Evolutionary conservation across 1,284 basidiomycete species (phyloP).

Genomic region (Anthracocystis panici-leucophaei): DNA sequence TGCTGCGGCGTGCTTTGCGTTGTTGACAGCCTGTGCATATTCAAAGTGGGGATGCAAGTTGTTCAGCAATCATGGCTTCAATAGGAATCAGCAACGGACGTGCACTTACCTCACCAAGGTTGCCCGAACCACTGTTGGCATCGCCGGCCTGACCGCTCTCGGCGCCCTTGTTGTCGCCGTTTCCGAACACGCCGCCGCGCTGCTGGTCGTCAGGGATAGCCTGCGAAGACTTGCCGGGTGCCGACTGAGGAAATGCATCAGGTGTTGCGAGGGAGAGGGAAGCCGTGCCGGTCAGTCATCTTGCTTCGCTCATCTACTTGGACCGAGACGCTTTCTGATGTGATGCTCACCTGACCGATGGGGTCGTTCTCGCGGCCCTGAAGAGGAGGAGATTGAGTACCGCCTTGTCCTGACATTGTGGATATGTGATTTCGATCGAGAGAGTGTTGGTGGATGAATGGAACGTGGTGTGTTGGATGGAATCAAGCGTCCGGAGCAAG

Average conservation of each 20-base stretch:
- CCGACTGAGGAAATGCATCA: conserved; percentile 21
- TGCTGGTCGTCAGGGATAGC: conserved; percentile 52
- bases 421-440: neutral
- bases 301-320: neutral
- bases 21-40: conserved; percentile 33
- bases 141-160: conserved; percentile 40
- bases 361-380: conserved; percentile 52
- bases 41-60: neutral
- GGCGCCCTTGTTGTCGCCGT: conserved; percentile 32
- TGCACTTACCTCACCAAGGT: conserved; percentile 25
- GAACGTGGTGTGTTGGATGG: neutral
- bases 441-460: neutral
- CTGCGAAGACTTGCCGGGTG: conserved; percentile 40
- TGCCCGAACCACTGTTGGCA: conserved; percentile 16
- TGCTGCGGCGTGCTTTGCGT: conserved; percentile 39
- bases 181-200: conserved; percentile 44
- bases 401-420: conserved; percentile 41
- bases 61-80: neutral
- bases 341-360: conserved; percentile 48
- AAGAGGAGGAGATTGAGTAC: conserved; percentile 53
- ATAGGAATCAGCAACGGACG: no score
- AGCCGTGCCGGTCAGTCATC: neutral
- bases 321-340: neutral
- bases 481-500: neutral
- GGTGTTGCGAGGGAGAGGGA: neutral